Evolutionary conservation across 2,329 filamentous ascomycete genomes (phyloP), one percentile per base, ranked within the genome.

Genomic region (Neophaeococcomyces mojaviensis): DNA sequence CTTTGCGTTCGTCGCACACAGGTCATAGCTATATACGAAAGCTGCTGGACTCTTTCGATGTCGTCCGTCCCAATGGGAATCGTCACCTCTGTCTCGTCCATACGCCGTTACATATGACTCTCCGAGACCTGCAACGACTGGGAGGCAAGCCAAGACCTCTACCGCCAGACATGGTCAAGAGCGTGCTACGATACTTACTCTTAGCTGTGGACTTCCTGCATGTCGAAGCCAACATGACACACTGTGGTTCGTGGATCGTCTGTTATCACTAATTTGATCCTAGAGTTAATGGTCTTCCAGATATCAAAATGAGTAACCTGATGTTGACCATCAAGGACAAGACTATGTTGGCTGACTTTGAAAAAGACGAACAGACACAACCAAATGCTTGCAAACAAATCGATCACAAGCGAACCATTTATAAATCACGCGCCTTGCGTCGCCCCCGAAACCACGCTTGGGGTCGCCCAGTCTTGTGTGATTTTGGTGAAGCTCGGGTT

Each of bases 401-500:
- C 24, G 19, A 13, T 7, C 5, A 35, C 8, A 30, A 44, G 24
- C 28, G 16, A 34, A 18, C 28, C 7, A 44, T 35, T 30, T n/a
- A 35, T 16, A 26, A 26, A 16, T 20, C 36, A n/a, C 12, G 31
- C 30, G 9, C 22, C 26, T n/a, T 44, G n/a, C 19, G 20, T 5
- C 41, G 7, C 13, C 41, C 42, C 22, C 28, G 28, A n/a, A 13
- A 45, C 19, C 19, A 37, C 34, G 16, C 12, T 13, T 45, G 34
- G 26, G 66, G 66, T 1, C 55, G 52, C 1, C 64, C 66, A 0
- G 60, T 74, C 1, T 59, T 76, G 4, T 73, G 73, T 47, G 73
- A 77, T 51, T 72, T 77, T 50, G 72, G 72, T 9, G 69, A 71
- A 0, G 71, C 70, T 9, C 58, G 72, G 9, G 0, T 20, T 0